Conservation (phyloP, 352 stramenopile genomes). For the Globisporangium canariense region DNA sequence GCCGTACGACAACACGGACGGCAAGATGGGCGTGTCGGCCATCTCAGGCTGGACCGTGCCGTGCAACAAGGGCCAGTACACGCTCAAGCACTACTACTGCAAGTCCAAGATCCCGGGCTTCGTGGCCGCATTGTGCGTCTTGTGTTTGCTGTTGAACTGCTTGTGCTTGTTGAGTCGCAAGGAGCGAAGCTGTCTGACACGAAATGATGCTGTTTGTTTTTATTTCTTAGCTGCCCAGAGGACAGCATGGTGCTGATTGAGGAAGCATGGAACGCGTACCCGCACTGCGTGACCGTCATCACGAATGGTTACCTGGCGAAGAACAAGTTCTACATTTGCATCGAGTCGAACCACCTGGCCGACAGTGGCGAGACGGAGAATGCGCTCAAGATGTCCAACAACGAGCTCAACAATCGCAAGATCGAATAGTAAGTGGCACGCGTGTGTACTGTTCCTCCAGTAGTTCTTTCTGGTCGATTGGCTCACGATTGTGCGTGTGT, state of each 20-base stretch:
- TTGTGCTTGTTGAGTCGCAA: not conserved
- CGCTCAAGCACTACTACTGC: conserved; percentile 87
- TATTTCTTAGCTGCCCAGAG: conserved; percentile 55
- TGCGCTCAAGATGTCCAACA: conserved; percentile 56
- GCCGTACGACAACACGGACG: conserved; percentile 74
- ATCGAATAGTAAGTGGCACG: conserved; percentile 57
- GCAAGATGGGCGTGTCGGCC: conserved; percentile 65
- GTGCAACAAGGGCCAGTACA: conserved; percentile 83
- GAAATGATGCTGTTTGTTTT: not conserved
- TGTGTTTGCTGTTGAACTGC: not conserved
- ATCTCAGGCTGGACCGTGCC: conserved; percentile 76
- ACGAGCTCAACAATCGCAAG: conserved; percentile 71
- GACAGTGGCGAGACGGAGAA: conserved; percentile 66
- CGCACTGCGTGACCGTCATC: conserved; percentile 85
- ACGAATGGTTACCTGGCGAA: conserved; percentile 82
- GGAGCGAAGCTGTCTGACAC: not conserved
- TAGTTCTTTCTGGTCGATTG: not conserved
- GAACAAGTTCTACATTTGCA: conserved; percentile 87
- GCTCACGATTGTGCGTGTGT: not conserved
- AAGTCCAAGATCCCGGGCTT: conserved; percentile 82
- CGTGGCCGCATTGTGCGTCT: conserved; percentile 70
- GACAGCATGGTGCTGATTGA: conserved; percentile 86
- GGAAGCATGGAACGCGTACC: conserved; percentile 87
- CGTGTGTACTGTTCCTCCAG: not conserved
- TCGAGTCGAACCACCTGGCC: conserved; percentile 73